Evolutionary conservation across 2,329 filamentous ascomycete genomes (phyloP).

Genomic region (Dactylonectria macrodidyma): DNA sequence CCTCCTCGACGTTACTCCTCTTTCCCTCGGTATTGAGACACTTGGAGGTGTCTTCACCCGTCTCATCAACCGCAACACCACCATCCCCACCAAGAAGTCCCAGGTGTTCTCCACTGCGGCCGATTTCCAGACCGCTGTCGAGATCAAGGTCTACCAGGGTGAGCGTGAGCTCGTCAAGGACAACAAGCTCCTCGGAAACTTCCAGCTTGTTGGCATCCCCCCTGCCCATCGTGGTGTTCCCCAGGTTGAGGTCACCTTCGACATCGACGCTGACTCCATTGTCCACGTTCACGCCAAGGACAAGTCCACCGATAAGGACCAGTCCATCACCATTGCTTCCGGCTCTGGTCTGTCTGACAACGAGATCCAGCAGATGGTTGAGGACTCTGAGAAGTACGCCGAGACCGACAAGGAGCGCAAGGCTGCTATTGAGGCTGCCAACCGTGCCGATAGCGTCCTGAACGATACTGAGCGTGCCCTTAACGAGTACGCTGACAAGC

Average conservation of each 20-base stretch:
- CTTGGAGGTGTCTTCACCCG: slow-evolving; percentile 98
- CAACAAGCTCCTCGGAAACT: slow-evolving; percentile 99
- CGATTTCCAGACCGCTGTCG: slow-evolving; percentile 98
- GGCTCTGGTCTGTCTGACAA: slow-evolving; percentile 95
- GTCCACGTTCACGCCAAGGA: slow-evolving; percentile 99
- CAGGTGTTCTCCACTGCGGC: slow-evolving; percentile 98
- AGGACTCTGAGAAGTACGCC: slow-evolving; percentile 97
- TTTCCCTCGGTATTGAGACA: slow-evolving; percentile 98
- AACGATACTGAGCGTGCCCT: slow-evolving; percentile 99
- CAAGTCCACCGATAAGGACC: slow-evolving; percentile 99
- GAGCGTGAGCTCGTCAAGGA: slow-evolving; percentile 99
- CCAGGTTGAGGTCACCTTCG: slow-evolving; percentile 97
- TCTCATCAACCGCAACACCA: slow-evolving; percentile 99
- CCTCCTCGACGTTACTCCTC: slow-evolving; percentile 93
- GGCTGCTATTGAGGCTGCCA: slow-evolving; percentile 93
- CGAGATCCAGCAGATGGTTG: slow-evolving; percentile 98
- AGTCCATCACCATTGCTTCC: slow-evolving; percentile 98
- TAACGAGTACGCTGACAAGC: slow-evolving; percentile 94
- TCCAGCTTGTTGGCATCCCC: slow-evolving; percentile 98
- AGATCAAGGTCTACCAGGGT: slow-evolving; percentile 99
- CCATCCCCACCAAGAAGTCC: slow-evolving; percentile 99
- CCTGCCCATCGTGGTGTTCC: slow-evolving; percentile 96
- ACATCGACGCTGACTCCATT: slow-evolving; percentile 98
- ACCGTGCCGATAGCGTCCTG: slow-evolving; percentile 95
- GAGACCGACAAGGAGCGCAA: slow-evolving; percentile 98